These are phyloP conservation scores for Eucalyptus regnans DNA, from an alignment of 345 rosid genomes.

Conservation along the genomic window DNA sequence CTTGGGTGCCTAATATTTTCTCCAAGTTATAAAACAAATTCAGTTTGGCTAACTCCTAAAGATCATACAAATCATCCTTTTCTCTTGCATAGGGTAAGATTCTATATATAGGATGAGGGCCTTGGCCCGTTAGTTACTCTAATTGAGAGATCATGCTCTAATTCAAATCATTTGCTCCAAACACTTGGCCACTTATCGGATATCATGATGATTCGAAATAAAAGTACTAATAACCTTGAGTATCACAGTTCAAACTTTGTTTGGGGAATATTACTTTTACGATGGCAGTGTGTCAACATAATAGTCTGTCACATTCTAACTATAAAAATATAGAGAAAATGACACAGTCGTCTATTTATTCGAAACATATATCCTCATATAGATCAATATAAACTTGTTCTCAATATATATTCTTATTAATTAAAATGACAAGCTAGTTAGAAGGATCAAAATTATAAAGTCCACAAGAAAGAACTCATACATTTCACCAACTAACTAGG, in stretches of 20 bases:
- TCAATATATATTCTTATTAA: neutral
- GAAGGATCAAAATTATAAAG: neutral
- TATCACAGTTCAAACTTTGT: neutral
- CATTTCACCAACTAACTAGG: neutral
- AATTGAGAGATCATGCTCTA: neutral
- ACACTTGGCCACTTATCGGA: neutral
- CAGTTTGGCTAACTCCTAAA: neutral
- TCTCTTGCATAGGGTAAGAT: neutral
- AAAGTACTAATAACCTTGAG: neutral
- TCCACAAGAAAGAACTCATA: neutral
- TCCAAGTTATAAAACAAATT: neutral
- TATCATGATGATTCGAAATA: neutral
- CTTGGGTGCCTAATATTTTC: too few species aligned
- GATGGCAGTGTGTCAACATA: neutral
- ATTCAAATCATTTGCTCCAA: neutral
- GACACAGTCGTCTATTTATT: rapidly evolving
- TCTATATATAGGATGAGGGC: neutral
- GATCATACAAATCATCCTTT: neutral
- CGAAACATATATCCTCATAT: rapidly evolving
- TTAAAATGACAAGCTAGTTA: neutral
- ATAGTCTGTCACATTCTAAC: neutral
- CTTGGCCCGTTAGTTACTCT: neutral
- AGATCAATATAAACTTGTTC: neutral
- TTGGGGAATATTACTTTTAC: neutral
- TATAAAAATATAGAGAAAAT: neutral